Evolutionary conservation across 257 asterid species (phyloP), one percentile per base, ranked within the genome.

Genomic region (Plantago major): DNA sequence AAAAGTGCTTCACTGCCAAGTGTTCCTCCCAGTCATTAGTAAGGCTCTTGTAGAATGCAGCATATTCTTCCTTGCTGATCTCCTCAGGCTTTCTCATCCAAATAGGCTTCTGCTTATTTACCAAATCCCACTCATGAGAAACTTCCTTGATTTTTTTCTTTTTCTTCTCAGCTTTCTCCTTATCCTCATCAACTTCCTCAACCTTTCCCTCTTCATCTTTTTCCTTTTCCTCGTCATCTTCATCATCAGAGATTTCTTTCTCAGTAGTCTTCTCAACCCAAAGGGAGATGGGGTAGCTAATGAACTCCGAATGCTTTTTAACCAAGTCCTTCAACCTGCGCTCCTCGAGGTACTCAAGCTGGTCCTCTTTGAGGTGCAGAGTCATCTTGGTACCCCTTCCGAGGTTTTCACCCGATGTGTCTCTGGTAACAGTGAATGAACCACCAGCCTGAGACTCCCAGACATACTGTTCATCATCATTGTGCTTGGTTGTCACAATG

Each of bases 301-400:
- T 67, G 61, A 67, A 67, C 66, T 67, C 72, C 0, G 72, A 67
- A 19, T 67, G 67, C 50, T 64, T 64, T 53, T 64, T 54, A 9
- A 64, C 62, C 0, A 64, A 54, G 16, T 64, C 69, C 55, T 64
- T 64, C 40, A 64, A 42, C 44, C 55, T 64, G 53, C 69, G n/a
- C 69, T 64, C 69, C 51, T 64, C 69, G 3, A 64, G 47, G 58
- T 66, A 55, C 45, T 64, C 69, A 3, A 46, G 16, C 51, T 46
- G 51, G 16, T 46, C 51, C 16, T 46, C 51, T 13, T 46, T 46
- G 6, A 46, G 51, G 18, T 11, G 16, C 17, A 46, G 51, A 16
- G 51, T 46, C 17, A 46, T 46, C 51, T 46, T 46, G n/a, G 51
- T 46, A 5, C 51, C 51, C 15, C 51, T 10, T 14, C 51, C 51